Conservation (phyloP, 257 asterid genomes). For the Primulina eburnea region DNA sequence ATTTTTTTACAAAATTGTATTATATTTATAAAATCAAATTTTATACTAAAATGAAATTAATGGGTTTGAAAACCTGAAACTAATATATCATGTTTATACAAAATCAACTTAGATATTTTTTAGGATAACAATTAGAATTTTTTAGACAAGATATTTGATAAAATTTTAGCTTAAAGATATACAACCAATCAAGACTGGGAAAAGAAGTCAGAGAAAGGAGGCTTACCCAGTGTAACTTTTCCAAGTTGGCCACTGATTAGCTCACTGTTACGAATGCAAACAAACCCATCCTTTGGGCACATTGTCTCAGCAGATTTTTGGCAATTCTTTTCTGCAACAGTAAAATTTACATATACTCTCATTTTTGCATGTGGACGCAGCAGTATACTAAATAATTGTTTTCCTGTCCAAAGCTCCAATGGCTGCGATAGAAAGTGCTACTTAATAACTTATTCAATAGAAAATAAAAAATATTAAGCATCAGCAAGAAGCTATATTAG, state of each 20-base stretch:
- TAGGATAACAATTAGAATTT: no score
- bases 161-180: background rate
- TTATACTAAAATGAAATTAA: no score
- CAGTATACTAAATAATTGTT: conserved; percentile 73
- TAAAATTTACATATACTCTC: conserved; percentile 79
- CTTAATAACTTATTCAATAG: conserved; percentile 8
- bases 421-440: conserved; percentile 56
- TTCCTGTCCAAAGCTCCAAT: conserved; percentile 96
- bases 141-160: background rate
- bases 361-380: conserved; percentile 75
- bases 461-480: conserved; percentile 3
- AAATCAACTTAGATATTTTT: background rate
- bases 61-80: background rate
- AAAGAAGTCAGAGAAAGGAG: conserved; percentile 17
- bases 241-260: conserved; percentile 96
- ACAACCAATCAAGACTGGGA: background rate
- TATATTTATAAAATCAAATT: no score
- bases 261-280: conserved; percentile 87
- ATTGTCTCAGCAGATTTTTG: conserved; percentile 52
- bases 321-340: conserved; percentile 74
- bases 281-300: conserved; percentile 92
- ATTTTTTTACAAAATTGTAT: no score
- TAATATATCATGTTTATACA: no score
- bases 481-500: conserved; percentile 2
- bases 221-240: conserved; percentile 90